Base-by-base conservation (phyloP, 805 yeast species). In the Suhomyces sp. region DNA sequence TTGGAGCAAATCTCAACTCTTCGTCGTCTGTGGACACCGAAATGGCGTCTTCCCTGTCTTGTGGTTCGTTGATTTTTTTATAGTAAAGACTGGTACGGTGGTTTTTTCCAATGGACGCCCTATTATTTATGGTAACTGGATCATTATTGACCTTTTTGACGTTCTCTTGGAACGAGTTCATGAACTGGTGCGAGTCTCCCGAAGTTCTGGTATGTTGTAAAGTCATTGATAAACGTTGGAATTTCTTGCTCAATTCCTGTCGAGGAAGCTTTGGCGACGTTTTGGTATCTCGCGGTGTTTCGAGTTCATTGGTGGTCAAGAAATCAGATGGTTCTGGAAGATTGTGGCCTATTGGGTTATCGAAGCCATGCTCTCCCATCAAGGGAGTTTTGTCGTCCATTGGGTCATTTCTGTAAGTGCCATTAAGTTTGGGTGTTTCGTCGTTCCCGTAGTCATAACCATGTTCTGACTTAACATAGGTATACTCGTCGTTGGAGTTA, bases 121-220 rank as follows among this genome's bases (percentile, higher is more conserved):
- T 33, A 42, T 23, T 38, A 41, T 29, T 31, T 41, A 24, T 40
- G 24, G 48, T 40, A 9, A 24, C 46, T 27, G 38, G 56, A 31
- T 54, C 48, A 40, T 59, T 52, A 49, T 69, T 65, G 22, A 61
- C 69, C 47, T 62, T 59, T 42, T 69, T 66, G 15, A 72, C 71
- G 53, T 76, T 75, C 54, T 71, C 72, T 53, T 70, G 75, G 57
- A 76, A 75, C 13, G 66, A 59, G 46, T 59, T 65, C 65, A 73
- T 70, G 54, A 76, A 76, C 41, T 67, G 62, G 50, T 71, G 63
- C 1, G 79, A 74, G 52, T 74, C 78, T n/a, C 69, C 69, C 4
- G 79, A 69, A 0, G 74, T 66, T 33, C 61, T 59, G 2, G 68
- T 58, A 13, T 67, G 67, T 50, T 69, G 74, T 24, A 76, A 57